Percentiles rank a stretch among this genome's conserved stretches.
phyloP scores from a whole-genome alignment of 2,329 filamentous ascomycete genomes.

The Fusarium sarcochroum region DNA sequence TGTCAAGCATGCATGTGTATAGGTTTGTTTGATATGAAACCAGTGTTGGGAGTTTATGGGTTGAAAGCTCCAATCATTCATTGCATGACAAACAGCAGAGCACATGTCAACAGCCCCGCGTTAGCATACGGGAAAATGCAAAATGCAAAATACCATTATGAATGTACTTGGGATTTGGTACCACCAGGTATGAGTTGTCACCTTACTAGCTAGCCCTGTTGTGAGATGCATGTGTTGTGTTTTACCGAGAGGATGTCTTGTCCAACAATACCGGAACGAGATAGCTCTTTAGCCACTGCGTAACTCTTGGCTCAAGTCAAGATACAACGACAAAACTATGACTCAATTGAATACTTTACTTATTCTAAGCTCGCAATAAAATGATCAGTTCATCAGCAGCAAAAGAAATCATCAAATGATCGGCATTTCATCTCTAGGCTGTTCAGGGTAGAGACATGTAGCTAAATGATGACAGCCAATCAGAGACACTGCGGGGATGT shows the following conservation, averaged over 20 bases:
- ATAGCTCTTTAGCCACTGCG: neutral
- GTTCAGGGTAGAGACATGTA: conserved; percentile 30
- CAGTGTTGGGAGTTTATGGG: neutral
- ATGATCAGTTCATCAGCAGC: neutral
- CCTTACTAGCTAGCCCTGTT: neutral
- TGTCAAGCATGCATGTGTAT: too few species aligned
- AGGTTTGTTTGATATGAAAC: neutral
- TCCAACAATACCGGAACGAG: neutral
- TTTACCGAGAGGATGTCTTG: neutral
- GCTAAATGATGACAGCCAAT: conserved; percentile 35
- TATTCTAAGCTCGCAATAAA: neutral
- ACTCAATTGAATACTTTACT: neutral
- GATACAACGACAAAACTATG: neutral
- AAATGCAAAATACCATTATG: conserved; percentile 17
- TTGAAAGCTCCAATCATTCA: conserved; percentile 25
- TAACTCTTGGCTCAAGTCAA: neutral
- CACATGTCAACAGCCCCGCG: conserved; percentile 18
- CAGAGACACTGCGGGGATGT: conserved; percentile 38
- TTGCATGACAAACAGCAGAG: conserved; percentile 13
- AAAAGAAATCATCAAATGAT: conserved; percentile 10
- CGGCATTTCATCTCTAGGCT: conserved; percentile 6
- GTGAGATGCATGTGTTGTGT: conserved; percentile 11
- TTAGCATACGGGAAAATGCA: conserved; percentile 7
- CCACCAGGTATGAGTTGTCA: conserved; percentile 37
- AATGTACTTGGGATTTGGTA: conserved; percentile 3